Percentiles rank a stretch among this genome's conserved stretches.
These are phyloP conservation scores for Leccinum variicolor DNA, from an alignment of 768 basidiomycete genomes.

Conservation along the genomic window DNA sequence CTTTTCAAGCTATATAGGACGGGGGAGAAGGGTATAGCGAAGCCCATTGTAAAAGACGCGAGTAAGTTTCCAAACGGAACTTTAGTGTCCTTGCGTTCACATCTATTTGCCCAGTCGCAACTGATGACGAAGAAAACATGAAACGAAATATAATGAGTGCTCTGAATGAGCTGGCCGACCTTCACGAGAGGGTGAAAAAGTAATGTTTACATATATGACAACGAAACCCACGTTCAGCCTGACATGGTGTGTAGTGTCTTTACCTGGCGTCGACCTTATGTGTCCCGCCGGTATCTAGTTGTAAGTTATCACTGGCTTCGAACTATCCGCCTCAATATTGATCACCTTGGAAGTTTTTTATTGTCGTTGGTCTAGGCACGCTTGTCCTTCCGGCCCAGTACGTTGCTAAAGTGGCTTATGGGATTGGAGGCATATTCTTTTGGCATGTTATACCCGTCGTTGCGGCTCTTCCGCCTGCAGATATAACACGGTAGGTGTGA, in stretches of 20 bases:
- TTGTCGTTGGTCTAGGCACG: constrained; percentile 38
- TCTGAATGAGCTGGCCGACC: constrained; percentile 50
- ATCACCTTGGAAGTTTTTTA: constrained; percentile 29
- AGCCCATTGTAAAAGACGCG: constrained; percentile 15
- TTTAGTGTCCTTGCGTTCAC: neutral
- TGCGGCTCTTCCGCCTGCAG: constrained; percentile 45
- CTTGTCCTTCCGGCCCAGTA: constrained; percentile 48
- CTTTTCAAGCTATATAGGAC: constrained; percentile 44
- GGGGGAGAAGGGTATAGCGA: constrained; percentile 33
- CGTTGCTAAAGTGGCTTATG: constrained; percentile 45
- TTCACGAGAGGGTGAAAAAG: constrained; percentile 67
- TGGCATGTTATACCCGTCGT: constrained; percentile 64
- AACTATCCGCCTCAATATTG: neutral
- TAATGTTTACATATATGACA: constrained; percentile 24
- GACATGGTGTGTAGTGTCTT: constrained; percentile 44
- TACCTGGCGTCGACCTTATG: constrained; percentile 57
- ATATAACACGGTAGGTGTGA: constrained; percentile 42
- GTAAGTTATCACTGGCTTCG: constrained; percentile 32
- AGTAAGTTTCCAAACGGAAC: neutral
- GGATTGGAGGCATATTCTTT: constrained; percentile 48
- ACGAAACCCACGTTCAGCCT: neutral
- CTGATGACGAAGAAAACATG: constrained; percentile 35
- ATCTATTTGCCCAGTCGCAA: constrained; percentile 1
- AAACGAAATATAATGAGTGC: constrained; percentile 40
- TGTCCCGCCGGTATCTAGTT: constrained; percentile 46